These are phyloP conservation scores for Apocynum venetum DNA, from an alignment of 257 asterid species.

Conservation along the genomic window DNA sequence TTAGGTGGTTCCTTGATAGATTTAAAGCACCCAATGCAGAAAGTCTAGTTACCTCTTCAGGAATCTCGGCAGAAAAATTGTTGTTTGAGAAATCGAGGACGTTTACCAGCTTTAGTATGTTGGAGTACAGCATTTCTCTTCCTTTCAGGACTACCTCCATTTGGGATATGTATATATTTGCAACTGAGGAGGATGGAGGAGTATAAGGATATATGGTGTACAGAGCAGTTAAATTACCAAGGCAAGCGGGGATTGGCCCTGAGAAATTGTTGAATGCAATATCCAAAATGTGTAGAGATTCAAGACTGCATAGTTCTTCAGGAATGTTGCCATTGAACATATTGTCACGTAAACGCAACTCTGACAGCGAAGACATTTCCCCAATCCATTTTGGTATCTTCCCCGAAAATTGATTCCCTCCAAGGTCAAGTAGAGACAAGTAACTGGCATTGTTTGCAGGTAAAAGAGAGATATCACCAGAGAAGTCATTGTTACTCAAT, in stretches of 20 bases:
- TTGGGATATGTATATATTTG: constrained; percentile 4
- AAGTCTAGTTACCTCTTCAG: constrained; percentile 8
- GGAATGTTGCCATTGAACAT: constrained; percentile 18
- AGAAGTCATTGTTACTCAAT: constrained; percentile 20
- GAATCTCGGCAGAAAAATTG: constrained; percentile 7
- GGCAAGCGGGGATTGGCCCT: constrained; percentile 21
- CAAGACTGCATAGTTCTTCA: constrained; percentile 12
- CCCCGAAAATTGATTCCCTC: constrained; percentile 24
- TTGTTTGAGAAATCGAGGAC: constrained; percentile 21
- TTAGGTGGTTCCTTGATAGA: constrained; percentile 21
- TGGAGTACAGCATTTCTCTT: constrained; percentile 8
- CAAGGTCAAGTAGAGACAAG: constrained; percentile 27
- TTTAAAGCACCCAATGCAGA: constrained; percentile 16
- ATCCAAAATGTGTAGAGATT: constrained; percentile 26
- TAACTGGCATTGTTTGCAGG: constrained; percentile 7
- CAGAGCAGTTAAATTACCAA: constrained; percentile 9
- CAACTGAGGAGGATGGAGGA: background rate
- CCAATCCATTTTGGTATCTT: constrained; percentile 23
- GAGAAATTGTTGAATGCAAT: constrained; percentile 22
- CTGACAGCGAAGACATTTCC: background rate
- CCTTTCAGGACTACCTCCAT: constrained; percentile 23
- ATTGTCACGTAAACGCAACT: constrained; percentile 11
- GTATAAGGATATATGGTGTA: background rate
- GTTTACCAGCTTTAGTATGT: constrained; percentile 17
- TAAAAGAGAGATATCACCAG: constrained; percentile 22